Percentiles rank a stretch among this genome's conserved stretches.
These are phyloP conservation scores for Colletotrichum phormii DNA, from an alignment of 2,329 filamentous ascomycete genomes.

Conservation along the genomic window DNA sequence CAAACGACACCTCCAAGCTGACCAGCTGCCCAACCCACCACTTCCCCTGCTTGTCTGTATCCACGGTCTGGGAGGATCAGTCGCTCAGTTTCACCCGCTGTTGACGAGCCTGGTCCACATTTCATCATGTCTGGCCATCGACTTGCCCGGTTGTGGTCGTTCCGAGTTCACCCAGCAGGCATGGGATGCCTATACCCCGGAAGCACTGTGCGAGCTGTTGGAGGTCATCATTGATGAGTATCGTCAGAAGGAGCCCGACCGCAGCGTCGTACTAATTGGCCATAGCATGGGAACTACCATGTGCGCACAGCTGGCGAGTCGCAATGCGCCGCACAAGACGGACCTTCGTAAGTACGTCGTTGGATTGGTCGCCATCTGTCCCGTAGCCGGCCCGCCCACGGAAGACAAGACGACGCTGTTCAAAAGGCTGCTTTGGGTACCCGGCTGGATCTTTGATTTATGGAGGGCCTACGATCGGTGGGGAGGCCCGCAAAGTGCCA, in stretches of 20 bases:
- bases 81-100: slow-evolving; percentile 87
- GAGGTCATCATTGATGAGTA: slow-evolving; percentile 80
- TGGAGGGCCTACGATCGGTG: slow-evolving; percentile 83
- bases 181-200: slow-evolving; percentile 84
- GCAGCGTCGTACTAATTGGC: slow-evolving; percentile 83
- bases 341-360: slow-evolving; percentile 73
- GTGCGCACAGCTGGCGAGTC: slow-evolving; percentile 74
- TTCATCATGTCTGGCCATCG: slow-evolving; percentile 87
- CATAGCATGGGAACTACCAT: slow-evolving; percentile 93
- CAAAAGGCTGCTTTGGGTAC: slow-evolving; percentile 73
- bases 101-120: slow-evolving; percentile 85
- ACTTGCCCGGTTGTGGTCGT: slow-evolving; percentile 89
- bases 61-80: slow-evolving; percentile 92
- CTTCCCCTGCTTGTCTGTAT: slow-evolving; percentile 88
- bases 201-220: slow-evolving; percentile 81
- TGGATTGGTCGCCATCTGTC: slow-evolving; percentile 85
- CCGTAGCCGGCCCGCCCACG: slow-evolving; percentile 73
- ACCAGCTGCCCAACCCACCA: slow-evolving; percentile 80
- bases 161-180: slow-evolving; percentile 78
- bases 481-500: slow-evolving; percentile 81
- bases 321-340: slow-evolving; percentile 57
- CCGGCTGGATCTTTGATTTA: slow-evolving; percentile 78
- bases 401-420: slow-evolving; percentile 59
- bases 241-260: slow-evolving; percentile 71
- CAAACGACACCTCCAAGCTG: slow-evolving; percentile 82